These are phyloP conservation scores for Pistacia atlantica DNA, from an alignment of 345 rosid species.

Conservation along the genomic window DNA sequence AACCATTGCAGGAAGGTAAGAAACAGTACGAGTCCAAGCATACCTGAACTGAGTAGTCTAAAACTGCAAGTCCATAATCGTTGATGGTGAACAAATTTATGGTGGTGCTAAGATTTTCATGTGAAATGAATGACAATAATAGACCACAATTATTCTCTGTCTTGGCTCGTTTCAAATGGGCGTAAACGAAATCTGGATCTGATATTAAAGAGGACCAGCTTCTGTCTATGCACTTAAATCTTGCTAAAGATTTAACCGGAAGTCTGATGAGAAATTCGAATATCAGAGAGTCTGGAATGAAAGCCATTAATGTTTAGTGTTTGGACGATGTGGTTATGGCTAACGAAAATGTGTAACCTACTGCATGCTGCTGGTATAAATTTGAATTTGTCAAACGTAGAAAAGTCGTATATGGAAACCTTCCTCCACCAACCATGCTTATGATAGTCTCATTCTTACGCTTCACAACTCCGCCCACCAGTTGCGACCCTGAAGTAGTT, in stretches of 20 bases:
- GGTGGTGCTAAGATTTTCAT: background rate
- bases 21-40: slow-evolving; percentile 9
- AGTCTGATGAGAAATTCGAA: slow-evolving; percentile 10
- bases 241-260: slow-evolving; percentile 16
- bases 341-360: no score
- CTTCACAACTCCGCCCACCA: no score
- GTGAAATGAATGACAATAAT: slow-evolving; percentile 4
- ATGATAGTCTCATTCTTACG: no score
- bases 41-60: slow-evolving; percentile 12
- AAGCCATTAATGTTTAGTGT: background rate
- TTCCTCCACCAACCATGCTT: no score
- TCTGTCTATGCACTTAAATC: slow-evolving; percentile 19
- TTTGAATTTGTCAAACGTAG: no score
- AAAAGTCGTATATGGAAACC: no score
- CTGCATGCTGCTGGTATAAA: no score
- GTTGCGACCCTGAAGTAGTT: no score
- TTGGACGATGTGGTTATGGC: no score
- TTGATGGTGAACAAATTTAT: slow-evolving; percentile 9
- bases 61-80: background rate
- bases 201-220: slow-evolving; percentile 3
- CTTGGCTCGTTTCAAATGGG: slow-evolving; percentile 11
- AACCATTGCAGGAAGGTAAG: slow-evolving; percentile 28
- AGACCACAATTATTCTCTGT: background rate
- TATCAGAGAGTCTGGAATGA: slow-evolving; percentile 11
- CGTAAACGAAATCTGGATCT: slow-evolving; percentile 8